Conservation (phyloP, 1,284 basidiomycete genomes). For the Cystobasidium slooffiae region DNA sequence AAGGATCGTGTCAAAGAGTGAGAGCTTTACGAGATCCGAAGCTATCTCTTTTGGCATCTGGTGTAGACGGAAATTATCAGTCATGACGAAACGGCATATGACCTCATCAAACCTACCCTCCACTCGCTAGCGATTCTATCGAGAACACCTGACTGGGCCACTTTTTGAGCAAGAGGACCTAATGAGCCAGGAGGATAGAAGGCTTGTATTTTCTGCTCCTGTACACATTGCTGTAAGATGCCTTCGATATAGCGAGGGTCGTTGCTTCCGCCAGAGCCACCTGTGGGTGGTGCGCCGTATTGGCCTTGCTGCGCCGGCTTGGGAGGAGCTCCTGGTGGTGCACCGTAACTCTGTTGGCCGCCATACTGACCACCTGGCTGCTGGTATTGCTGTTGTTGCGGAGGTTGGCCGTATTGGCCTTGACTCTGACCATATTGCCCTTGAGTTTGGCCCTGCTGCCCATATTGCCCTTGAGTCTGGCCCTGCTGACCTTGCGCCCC, state of each 20-base stretch:
- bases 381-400: slow-evolving; percentile 43
- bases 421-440: slow-evolving; percentile 49
- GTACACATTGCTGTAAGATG: slow-evolving; percentile 55
- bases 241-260: slow-evolving; percentile 43
- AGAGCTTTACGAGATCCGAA: slow-evolving; percentile 58
- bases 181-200: slow-evolving; percentile 60
- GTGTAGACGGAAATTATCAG: too few species aligned
- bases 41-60: slow-evolving; percentile 59
- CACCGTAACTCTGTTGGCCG: slow-evolving; percentile 40
- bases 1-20: slow-evolving; percentile 53
- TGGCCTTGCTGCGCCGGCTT: slow-evolving; percentile 14
- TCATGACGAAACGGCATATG: too few species aligned
- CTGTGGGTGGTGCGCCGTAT: background rate
- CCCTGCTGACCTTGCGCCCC: slow-evolving; percentile 48
- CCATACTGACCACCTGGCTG: slow-evolving; percentile 4
- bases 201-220: slow-evolving; percentile 59
- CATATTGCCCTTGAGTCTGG: slow-evolving; percentile 49
- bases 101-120: slow-evolving; percentile 46
- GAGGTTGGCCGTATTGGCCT: slow-evolving; percentile 46
- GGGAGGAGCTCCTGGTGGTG: slow-evolving; percentile 29
- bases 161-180: slow-evolving; percentile 58
- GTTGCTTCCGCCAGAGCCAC: background rate
- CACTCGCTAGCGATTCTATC: slow-evolving; percentile 58
- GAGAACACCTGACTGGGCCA: slow-evolving; percentile 58
- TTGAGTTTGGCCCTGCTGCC: slow-evolving; percentile 46